These are phyloP conservation scores for Skeletonema tropicum DNA, from an alignment of 108 stramenopile species.

Conservation along the genomic window DNA sequence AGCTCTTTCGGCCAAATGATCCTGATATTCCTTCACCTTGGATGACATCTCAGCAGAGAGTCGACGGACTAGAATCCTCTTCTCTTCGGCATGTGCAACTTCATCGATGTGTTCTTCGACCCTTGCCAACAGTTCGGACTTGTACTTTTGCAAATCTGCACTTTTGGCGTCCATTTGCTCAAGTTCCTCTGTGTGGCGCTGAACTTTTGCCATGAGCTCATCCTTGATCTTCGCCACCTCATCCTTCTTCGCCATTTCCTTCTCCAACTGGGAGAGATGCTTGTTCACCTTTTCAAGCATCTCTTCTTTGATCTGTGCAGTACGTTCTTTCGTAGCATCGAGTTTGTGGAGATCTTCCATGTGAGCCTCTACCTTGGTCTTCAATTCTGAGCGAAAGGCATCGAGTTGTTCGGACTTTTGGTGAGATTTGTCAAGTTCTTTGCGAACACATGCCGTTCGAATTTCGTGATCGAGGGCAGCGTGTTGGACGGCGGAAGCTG, in stretches of 20 bases:
- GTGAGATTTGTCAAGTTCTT: slow-evolving; percentile 13
- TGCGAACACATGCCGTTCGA: slow-evolving; percentile 27
- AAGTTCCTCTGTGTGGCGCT: slow-evolving; percentile 45
- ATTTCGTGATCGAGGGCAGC: slow-evolving; percentile 48
- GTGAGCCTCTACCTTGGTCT: slow-evolving; percentile 37
- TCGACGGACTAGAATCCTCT: slow-evolving; percentile 34
- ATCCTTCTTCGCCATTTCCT: slow-evolving; percentile 47
- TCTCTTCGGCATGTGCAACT: slow-evolving; percentile 35
- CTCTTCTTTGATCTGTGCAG: slow-evolving; percentile 42
- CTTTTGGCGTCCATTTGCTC: slow-evolving; percentile 47
- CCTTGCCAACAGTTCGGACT: slow-evolving; percentile 45
- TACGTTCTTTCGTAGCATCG: slow-evolving; percentile 34
- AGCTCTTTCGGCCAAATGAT: slow-evolving; percentile 34
- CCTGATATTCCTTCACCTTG: slow-evolving; percentile 34
- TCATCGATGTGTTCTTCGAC: slow-evolving; percentile 48
- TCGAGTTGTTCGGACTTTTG: slow-evolving; percentile 35
- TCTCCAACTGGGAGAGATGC: slow-evolving; percentile 38
- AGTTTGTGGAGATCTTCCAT: slow-evolving; percentile 35
- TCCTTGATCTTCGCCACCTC: slow-evolving; percentile 46
- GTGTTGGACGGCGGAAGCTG: slow-evolving; percentile 34
- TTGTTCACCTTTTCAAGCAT: slow-evolving; percentile 41
- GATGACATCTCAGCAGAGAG: slow-evolving; percentile 39
- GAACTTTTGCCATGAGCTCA: slow-evolving; percentile 51
- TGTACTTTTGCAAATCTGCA: slow-evolving; percentile 39
- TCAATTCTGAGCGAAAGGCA: slow-evolving; percentile 40